Conservation (phyloP, 495 filamentous ascomycete species). For the Penicillium coprophilum region DNA sequence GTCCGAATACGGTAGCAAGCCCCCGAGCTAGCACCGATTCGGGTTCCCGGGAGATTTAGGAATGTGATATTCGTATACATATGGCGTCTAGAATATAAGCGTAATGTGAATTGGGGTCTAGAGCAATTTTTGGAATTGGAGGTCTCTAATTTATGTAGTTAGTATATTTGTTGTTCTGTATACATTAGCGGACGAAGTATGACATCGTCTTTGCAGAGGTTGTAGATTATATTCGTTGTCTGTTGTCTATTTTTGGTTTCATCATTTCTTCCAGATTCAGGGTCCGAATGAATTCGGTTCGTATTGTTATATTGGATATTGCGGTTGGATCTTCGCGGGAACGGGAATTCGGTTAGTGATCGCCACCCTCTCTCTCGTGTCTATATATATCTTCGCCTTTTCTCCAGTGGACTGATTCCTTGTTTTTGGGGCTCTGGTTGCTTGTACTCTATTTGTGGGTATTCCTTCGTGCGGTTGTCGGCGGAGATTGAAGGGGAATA, state of each 20-base stretch:
- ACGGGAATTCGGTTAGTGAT: neutral
- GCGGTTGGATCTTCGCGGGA: too few species aligned
- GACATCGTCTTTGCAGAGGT: too few species aligned
- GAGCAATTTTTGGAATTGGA: neutral
- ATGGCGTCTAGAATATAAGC: neutral
- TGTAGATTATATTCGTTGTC: too few species aligned
- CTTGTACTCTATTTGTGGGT: neutral
- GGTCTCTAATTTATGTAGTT: neutral
- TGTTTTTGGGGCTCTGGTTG: neutral
- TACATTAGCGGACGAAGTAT: too few species aligned
- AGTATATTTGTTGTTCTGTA: too few species aligned
- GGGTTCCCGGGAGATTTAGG: neutral
- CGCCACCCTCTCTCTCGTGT: neutral
- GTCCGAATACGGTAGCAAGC: constrained; percentile 3
- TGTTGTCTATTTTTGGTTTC: too few species aligned
- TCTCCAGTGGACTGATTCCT: neutral
- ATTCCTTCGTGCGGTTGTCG: neutral
- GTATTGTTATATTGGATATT: too few species aligned
- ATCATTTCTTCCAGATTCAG: too few species aligned
- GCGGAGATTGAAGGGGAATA: neutral
- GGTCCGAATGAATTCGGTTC: too few species aligned
- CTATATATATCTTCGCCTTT: constrained; percentile 7
- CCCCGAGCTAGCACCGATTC: constrained; percentile 1
- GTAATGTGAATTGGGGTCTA: neutral
- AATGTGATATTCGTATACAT: neutral